Conservation (phyloP, 306 rosid species). For the Trichosanthes cucumerina region DNA sequence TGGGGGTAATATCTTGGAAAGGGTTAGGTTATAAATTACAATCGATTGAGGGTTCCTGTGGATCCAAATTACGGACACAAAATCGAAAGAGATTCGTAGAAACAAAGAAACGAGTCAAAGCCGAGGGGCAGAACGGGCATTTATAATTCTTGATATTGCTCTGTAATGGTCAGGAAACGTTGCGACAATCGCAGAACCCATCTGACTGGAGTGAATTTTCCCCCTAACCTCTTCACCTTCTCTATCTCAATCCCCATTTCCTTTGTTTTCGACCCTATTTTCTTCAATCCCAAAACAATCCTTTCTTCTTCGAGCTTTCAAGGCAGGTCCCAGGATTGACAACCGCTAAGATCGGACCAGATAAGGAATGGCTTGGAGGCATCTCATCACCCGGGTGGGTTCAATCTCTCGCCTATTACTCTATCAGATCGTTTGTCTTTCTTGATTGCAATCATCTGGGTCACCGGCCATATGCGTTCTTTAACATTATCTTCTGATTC, state of each 20-base stretch:
- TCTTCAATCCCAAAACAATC: background rate
- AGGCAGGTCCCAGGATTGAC: background rate
- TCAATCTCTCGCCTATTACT: background rate
- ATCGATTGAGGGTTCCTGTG: background rate
- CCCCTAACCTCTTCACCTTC: background rate
- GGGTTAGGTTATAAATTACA: background rate
- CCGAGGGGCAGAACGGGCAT: slow-evolving; percentile 15
- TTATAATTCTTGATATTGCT: background rate
- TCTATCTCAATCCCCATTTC: background rate
- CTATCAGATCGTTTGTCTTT: background rate
- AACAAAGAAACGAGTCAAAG: background rate
- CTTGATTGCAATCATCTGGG: background rate
- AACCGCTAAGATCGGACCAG: background rate
- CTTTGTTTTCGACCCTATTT: background rate
- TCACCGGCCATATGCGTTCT: background rate
- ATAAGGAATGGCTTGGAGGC: slow-evolving; percentile 50
- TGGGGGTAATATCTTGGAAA: background rate
- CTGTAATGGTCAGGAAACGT: slow-evolving; percentile 4
- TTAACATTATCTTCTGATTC: background rate
- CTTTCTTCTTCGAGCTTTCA: background rate
- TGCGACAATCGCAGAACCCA: slow-evolving; percentile 1
- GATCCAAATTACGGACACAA: background rate
- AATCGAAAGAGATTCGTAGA: background rate
- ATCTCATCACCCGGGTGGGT: slow-evolving; percentile 54
- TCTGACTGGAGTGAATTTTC: background rate